Evolutionary conservation across 768 basidiomycete genomes (phyloP).

Genomic region (Plicaturopsis crispa): DNA sequence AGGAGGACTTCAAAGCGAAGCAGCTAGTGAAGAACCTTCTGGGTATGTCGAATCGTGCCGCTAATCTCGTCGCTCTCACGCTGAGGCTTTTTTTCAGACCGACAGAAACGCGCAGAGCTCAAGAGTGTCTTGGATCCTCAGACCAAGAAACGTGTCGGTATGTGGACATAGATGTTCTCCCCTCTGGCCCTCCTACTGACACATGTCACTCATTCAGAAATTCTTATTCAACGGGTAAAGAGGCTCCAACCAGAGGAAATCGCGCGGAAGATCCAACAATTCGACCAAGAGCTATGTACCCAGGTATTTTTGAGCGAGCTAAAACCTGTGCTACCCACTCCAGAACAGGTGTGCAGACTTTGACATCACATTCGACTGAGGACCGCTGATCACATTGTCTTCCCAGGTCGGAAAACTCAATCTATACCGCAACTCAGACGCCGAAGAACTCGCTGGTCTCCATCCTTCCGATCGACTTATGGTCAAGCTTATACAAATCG

Average conservation of each 20-base stretch:
- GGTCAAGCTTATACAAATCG: slow-evolving; percentile 94
- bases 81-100: slow-evolving; percentile 40
- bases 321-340: slow-evolving; percentile 81
- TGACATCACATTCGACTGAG: not conserved
- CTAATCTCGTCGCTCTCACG: too few relatives aligned
- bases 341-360: slow-evolving; percentile 61
- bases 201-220: slow-evolving; percentile 51
- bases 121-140: slow-evolving; percentile 87
- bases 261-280: slow-evolving; percentile 74
- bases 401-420: slow-evolving; percentile 80
- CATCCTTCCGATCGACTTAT: slow-evolving; percentile 94
- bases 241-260: slow-evolving; percentile 83
- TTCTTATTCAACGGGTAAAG: slow-evolving; percentile 83
- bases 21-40: slow-evolving; percentile 87
- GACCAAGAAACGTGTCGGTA: slow-evolving; percentile 91
- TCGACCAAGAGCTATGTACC: slow-evolving; percentile 81
- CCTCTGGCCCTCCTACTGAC: not conserved
- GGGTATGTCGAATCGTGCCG: too few relatives aligned
- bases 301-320: slow-evolving; percentile 87
- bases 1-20: slow-evolving; percentile 96
- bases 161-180: slow-evolving; percentile 21
- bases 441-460: slow-evolving; percentile 79
- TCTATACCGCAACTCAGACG: slow-evolving; percentile 79
- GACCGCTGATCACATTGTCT: not conserved
- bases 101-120: slow-evolving; percentile 82